These are phyloP conservation scores for Cryptococcus sp. DNA, from an alignment of 1,284 basidiomycete genomes.

Conservation along the genomic window DNA sequence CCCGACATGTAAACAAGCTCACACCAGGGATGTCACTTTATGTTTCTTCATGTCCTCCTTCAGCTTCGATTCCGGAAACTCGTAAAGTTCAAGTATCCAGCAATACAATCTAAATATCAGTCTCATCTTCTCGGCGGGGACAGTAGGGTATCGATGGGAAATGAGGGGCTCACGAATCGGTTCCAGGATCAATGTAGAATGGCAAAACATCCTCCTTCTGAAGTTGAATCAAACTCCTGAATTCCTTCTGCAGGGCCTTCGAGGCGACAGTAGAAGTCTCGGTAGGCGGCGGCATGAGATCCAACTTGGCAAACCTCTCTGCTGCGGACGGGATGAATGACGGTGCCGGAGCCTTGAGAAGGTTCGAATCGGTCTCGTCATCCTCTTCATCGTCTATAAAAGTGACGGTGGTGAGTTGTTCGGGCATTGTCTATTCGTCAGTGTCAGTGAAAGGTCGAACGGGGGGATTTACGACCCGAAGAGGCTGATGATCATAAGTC, in stretches of 20 bases:
- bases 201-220: conserved; percentile 17
- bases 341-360: conserved; percentile 5
- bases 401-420: conserved; percentile 9
- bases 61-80: conserved; percentile 18
- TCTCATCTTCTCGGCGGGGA: not conserved
- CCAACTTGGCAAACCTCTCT: conserved; percentile 7
- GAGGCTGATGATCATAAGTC: not conserved
- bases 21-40: conserved; percentile 18
- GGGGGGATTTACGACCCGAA: conserved; percentile 10
- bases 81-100: conserved; percentile 23
- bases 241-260: conserved; percentile 20
- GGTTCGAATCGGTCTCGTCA: conserved; percentile 8
- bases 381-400: conserved; percentile 16
- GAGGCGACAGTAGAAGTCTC: conserved; percentile 16
- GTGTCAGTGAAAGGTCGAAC: too few relatives aligned
- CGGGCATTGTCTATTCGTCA: conserved; percentile 16
- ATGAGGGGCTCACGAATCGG: conserved; percentile 7
- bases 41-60: conserved; percentile 16
- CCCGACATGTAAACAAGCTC: not conserved
- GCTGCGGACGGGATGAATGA: conserved; percentile 9
- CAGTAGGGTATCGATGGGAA: not conserved
- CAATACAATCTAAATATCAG: conserved; percentile 17
- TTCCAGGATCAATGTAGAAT: conserved; percentile 20
- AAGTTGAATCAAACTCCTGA: conserved; percentile 16
- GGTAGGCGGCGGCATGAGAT: conserved; percentile 20